A percentile compares a stretch with the other conserved stretches of the same genome.
Conservation (phyloP, 1,139 yeast genomes). For the Pichia sp. region DNA sequence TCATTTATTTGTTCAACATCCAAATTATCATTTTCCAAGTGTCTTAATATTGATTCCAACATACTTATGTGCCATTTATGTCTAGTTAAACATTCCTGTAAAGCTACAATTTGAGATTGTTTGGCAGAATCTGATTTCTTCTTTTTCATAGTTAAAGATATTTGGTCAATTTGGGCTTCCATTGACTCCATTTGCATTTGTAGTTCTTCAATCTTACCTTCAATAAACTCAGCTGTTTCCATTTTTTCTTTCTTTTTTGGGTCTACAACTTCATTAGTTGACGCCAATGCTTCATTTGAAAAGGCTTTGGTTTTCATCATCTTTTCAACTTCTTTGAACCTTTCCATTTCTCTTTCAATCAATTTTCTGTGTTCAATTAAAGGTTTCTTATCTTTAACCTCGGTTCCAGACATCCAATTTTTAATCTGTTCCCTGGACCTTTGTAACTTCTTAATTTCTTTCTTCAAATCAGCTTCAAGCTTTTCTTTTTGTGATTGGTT, state of each 20-base stretch:
- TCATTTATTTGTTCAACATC: slow-evolving; percentile 77
- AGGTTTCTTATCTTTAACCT: slow-evolving; percentile 81
- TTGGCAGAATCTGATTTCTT: slow-evolving; percentile 45
- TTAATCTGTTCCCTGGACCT: slow-evolving; percentile 93
- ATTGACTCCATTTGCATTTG: slow-evolving; percentile 74
- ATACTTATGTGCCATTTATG: slow-evolving; percentile 74
- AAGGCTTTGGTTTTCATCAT: slow-evolving; percentile 94
- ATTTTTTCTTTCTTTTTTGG: slow-evolving; percentile 76
- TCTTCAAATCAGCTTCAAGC: slow-evolving; percentile 85
- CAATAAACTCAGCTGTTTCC: slow-evolving; percentile 68
- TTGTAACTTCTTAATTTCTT: slow-evolving; percentile 93
- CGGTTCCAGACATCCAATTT: slow-evolving; percentile 89
- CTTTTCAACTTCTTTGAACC: slow-evolving; percentile 92
- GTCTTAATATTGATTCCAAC: slow-evolving; percentile 70
- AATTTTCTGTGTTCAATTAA: slow-evolving; percentile 73
- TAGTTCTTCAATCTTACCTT: slow-evolving; percentile 72
- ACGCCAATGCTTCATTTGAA: slow-evolving; percentile 90
- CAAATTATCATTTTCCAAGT: slow-evolving; percentile 75
- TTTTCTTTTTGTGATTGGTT: slow-evolving; percentile 90
- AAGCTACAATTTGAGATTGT: slow-evolving; percentile 52
- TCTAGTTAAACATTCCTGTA: slow-evolving; percentile 62
- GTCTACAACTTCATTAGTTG: slow-evolving; percentile 65
- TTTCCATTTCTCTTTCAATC: slow-evolving; percentile 93
- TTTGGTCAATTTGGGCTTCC: slow-evolving; percentile 69
- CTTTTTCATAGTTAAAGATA: slow-evolving; percentile 46